Conservation (phyloP, 257 asterid genomes). For the Asclepias syriaca region DNA sequence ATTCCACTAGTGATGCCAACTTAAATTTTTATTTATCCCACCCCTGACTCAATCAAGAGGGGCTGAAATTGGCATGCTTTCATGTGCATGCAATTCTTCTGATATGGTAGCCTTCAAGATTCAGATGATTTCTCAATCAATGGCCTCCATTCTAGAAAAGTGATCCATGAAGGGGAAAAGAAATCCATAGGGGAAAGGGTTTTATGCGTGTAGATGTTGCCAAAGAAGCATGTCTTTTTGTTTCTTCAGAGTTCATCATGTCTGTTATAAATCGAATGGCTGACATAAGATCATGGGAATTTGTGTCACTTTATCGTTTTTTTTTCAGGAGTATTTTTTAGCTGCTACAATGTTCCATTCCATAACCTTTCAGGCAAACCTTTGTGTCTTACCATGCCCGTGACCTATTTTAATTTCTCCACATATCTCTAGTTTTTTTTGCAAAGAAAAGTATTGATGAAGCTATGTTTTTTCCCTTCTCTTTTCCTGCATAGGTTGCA, state of each 20-base stretch:
- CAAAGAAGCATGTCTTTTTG: background rate
- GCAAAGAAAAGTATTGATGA: background rate
- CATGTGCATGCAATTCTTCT: background rate
- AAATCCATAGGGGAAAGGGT: background rate
- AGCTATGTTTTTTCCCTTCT: background rate
- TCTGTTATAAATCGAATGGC: background rate
- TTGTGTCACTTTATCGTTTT: background rate
- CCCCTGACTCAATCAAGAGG: background rate
- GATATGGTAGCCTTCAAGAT: background rate
- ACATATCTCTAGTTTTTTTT: background rate
- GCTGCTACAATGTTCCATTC: background rate
- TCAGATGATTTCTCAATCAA: constrained; percentile 1
- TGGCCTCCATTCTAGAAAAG: background rate
- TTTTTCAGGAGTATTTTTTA: background rate
- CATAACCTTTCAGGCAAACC: background rate
- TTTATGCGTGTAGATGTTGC: background rate
- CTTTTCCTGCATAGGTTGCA: constrained; percentile 54
- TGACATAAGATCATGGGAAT: no score
- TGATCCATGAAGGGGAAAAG: background rate
- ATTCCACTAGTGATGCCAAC: background rate
- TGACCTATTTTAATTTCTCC: background rate
- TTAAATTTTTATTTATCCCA: background rate
- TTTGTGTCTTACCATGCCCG: background rate
- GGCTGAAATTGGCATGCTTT: background rate
- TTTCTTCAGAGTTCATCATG: background rate